A percentile compares a stretch with the other conserved stretches of the same genome.
Conservation (phyloP, 768 basidiomycete genomes). For the Sporobolomyces phaffii region DNA sequence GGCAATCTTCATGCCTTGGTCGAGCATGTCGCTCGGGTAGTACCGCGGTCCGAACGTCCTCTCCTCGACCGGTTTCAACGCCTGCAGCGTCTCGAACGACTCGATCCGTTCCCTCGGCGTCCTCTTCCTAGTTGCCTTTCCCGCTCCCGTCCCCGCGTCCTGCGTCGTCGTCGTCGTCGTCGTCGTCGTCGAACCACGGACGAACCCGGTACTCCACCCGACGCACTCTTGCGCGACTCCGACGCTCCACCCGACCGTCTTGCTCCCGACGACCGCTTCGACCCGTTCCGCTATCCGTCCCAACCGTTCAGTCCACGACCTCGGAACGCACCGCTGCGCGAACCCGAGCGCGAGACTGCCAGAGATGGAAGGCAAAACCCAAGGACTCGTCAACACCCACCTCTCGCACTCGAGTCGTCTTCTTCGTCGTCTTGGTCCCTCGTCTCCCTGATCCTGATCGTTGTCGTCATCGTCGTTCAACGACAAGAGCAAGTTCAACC, state of each 20-base stretch:
- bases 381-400: conserved; percentile 25
- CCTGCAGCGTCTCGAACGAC: neutral
- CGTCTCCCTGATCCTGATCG: too few species aligned
- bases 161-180: neutral
- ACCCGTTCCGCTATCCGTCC: too few species aligned
- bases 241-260: neutral
- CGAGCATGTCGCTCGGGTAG: neutral
- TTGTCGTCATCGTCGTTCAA: neutral
- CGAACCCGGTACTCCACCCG: neutral
- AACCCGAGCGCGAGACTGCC: neutral
- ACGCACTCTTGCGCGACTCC: neutral
- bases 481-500: conserved; percentile 11
- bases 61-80: neutral
- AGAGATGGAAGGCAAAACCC: conserved; percentile 16
- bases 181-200: neutral
- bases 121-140: neutral
- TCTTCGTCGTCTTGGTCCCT: neutral
- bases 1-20: neutral
- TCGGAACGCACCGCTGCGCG: too few species aligned
- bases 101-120: neutral
- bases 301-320: too few species aligned
- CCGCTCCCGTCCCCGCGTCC: too few species aligned
- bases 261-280: neutral
- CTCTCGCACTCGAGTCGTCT: neutral
- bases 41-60: conserved; percentile 13